phyloP scores from a whole-genome alignment of 768 basidiomycete species.

The Mycena crocata region DNA sequence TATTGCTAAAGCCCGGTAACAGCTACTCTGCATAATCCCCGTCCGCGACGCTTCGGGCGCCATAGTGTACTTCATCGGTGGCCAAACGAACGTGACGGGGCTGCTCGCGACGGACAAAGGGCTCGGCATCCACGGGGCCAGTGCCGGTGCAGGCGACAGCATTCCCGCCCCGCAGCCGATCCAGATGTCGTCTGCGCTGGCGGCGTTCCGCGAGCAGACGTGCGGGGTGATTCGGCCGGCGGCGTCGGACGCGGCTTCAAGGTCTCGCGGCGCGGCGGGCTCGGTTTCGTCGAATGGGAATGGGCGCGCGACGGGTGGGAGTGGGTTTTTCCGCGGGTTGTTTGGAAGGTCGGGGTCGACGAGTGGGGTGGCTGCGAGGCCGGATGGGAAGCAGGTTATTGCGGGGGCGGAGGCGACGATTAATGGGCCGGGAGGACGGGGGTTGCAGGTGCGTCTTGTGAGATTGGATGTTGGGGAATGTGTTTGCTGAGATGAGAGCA shows the following conservation, averaged over 20 bases:
- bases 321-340: conserved; percentile 30
- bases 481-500: not conserved
- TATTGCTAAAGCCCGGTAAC: not conserved
- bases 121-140: conserved; percentile 9
- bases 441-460: conserved; percentile 18
- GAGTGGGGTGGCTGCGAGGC: not conserved
- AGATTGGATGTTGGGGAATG: not conserved
- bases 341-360: conserved; percentile 18
- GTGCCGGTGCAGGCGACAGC: not conserved
- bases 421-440: conserved; percentile 12
- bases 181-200: conserved; percentile 30
- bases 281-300: not conserved
- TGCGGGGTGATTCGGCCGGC: not conserved
- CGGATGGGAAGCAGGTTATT: conserved; percentile 31
- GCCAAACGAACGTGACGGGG: conserved; percentile 33
- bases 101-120: conserved; percentile 25
- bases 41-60: conserved; percentile 26
- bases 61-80: conserved; percentile 34
- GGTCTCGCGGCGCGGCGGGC: conserved; percentile 17
- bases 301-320: not conserved
- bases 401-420: conserved; percentile 32
- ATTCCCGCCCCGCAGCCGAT: not conserved
- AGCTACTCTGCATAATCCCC: conserved; percentile 34
- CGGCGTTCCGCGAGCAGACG: conserved; percentile 6
- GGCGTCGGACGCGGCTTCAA: not conserved